Percentiles rank a stretch among this genome's conserved stretches.
Conservation (phyloP, 1,139 yeast species). For the Pichia sp. region DNA sequence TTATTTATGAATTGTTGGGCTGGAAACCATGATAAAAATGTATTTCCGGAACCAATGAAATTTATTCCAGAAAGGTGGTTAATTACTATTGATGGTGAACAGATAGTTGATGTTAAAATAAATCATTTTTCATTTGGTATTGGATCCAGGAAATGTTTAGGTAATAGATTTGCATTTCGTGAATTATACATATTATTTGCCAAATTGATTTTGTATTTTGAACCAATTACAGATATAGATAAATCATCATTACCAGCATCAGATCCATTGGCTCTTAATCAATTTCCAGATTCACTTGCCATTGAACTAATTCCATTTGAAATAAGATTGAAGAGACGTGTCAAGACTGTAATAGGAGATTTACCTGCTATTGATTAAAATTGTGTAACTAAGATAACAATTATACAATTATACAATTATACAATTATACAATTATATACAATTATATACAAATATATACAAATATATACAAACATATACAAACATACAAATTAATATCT, state of each 20-base stretch:
- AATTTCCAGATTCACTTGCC: conserved; percentile 48
- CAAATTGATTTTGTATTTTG: conserved; percentile 35
- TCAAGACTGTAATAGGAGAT: neutral
- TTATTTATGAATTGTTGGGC: conserved; percentile 64
- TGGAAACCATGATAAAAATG: conserved; percentile 55
- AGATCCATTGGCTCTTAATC: conserved; percentile 45
- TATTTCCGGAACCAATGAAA: conserved; percentile 42
- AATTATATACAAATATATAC: too few species aligned
- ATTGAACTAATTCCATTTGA: conserved; percentile 49
- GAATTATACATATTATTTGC: conserved; percentile 49
- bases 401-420: too few species aligned
- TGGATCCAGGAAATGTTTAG: conserved; percentile 67
- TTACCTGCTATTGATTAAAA: too few species aligned
- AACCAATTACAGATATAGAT: conserved; percentile 2
- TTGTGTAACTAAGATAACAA: too few species aligned
- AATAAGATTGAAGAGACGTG: conserved; percentile 27
- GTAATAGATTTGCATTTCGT: conserved; percentile 52
- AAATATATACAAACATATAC: too few species aligned
- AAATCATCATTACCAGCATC: conserved; percentile 12
- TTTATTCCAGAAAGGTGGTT: conserved; percentile 61
- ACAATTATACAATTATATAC: too few species aligned
- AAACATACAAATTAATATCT: too few species aligned
- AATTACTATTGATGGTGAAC: conserved; percentile 18
- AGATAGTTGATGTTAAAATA: conserved; percentile 5
- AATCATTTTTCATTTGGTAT: conserved; percentile 63